Base-by-base conservation (phyloP, 345 rosid species). In the Nasturtium officinale region DNA sequence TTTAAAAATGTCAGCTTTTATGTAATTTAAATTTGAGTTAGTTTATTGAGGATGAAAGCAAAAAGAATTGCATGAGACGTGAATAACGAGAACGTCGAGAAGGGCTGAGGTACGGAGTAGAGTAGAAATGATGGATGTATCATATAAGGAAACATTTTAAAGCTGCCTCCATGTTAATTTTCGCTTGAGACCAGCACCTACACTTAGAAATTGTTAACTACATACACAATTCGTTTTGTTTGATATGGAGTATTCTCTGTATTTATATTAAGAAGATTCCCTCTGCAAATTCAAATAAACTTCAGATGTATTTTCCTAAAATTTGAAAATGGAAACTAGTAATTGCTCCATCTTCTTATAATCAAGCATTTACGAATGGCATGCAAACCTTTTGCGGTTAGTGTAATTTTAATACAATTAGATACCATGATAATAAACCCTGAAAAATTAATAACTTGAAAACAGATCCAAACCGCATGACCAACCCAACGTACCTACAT, bases 111-210 rank as follows among this genome's bases (percentile, higher is more conserved):
- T 77, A 67, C 40, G 47, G 46, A 50, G 74, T 78, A 84, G 84
- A 76, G 30, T 76, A 72, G 85, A 67, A 77, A 85, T 86, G 86
- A 86, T 88, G 76, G 75, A 74, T 77, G 80, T 71, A 70, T 63
- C 77, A 75, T 62, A 64, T 80, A 42, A 78, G 81, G 85, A 75
- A 85, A 78, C 68, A 64, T 73, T 38, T 69, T 76, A 85, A 81
- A 78, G 81, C 79, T 84, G 82, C 65, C 69, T 73, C 86, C 90
- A 80, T 84, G 86, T 75, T 81, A 75, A 15, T 65, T n/a, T 46
- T 52, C 43, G 63, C 71, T 63, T 20, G 45, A n/a, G 65, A 33
- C 28, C 59, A 62, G 20, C 58, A 61, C 65, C 52, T 68, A 42
- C 50, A 52, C 12, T 61, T 68, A 52, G 56, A 60, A 60, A 9